phyloP scores from a whole-genome alignment of 192 early-diverging fungal genomes.

The Haplosporangium gracile region DNA sequence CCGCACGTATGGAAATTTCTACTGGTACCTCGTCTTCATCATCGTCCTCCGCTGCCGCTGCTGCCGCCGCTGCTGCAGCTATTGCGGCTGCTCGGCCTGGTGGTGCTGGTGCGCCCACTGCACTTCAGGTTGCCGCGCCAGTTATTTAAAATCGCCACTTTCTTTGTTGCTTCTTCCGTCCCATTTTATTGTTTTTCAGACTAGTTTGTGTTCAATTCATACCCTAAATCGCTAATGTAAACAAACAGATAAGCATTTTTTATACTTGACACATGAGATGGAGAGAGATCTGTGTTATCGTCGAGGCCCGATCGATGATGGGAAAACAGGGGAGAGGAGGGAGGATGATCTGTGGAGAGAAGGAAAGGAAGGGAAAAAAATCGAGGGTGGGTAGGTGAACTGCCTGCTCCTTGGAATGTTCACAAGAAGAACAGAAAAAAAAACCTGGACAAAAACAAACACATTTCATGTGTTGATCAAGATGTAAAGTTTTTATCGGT shows the following conservation, averaged over 20 bases:
- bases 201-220: background rate
- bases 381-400: background rate
- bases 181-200: constrained; percentile 2
- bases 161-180: background rate
- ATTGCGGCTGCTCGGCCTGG: background rate
- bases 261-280: background rate
- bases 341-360: background rate
- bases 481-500: background rate
- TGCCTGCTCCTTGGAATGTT: background rate
- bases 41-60: background rate
- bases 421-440: background rate
- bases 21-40: background rate
- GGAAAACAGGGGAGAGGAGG: background rate
- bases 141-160: background rate
- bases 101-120: background rate
- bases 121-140: background rate
- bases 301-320: background rate
- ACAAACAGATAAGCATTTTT: background rate
- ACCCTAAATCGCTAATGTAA: background rate
- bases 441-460: background rate
- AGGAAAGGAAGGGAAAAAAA: background rate
- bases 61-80: background rate
- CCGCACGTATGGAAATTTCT: background rate
- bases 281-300: background rate
- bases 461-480: background rate